A percentile compares a stretch with the other conserved stretches of the same genome.
Conservation (phyloP, 148 eudicot species). For the Dysphania ambrosioides region DNA sequence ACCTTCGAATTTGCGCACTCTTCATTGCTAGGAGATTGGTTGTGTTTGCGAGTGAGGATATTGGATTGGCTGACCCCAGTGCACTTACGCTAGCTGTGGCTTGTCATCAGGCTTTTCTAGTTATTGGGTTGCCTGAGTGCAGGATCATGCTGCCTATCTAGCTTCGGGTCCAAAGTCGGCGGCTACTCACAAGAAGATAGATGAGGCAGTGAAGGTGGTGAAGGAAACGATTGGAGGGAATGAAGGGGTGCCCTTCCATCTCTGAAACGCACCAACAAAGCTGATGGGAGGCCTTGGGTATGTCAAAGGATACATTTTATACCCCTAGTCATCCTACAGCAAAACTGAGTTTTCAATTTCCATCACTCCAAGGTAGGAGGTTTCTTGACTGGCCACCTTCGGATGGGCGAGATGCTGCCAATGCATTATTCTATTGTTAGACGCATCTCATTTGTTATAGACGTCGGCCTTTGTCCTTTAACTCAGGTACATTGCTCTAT, state of each 20-base stretch:
- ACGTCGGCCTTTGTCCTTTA: not conserved
- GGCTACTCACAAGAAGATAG: conserved; percentile 53
- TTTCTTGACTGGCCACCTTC: conserved; percentile 67
- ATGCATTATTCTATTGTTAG: not conserved
- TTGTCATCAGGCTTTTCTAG: conserved; percentile 81
- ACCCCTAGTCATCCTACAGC: conserved; percentile 67
- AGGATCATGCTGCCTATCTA: conserved; percentile 65
- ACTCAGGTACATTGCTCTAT: not conserved
- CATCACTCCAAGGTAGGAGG: conserved; percentile 62
- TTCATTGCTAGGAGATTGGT: conserved; percentile 74
- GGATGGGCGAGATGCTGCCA: conserved; percentile 14
- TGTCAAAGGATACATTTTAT: conserved; percentile 70
- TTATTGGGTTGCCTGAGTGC: conserved; percentile 91
- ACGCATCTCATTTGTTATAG: not conserved
- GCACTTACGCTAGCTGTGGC: conserved; percentile 76
- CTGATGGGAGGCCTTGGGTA: conserved; percentile 82
- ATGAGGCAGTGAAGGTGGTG: conserved; percentile 57
- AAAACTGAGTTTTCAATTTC: conserved; percentile 57
- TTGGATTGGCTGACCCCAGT: conserved; percentile 72
- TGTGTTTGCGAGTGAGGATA: conserved; percentile 81
- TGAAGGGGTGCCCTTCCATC: conserved; percentile 80
- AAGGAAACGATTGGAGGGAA: conserved; percentile 80
- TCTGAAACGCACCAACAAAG: conserved; percentile 87
- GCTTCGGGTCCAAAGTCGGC: conserved; percentile 80
- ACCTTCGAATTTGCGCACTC: too few relatives aligned